phyloP scores from a whole-genome alignment of 495 filamentous ascomycete genomes.

The Cudoniella acicularis region DNA sequence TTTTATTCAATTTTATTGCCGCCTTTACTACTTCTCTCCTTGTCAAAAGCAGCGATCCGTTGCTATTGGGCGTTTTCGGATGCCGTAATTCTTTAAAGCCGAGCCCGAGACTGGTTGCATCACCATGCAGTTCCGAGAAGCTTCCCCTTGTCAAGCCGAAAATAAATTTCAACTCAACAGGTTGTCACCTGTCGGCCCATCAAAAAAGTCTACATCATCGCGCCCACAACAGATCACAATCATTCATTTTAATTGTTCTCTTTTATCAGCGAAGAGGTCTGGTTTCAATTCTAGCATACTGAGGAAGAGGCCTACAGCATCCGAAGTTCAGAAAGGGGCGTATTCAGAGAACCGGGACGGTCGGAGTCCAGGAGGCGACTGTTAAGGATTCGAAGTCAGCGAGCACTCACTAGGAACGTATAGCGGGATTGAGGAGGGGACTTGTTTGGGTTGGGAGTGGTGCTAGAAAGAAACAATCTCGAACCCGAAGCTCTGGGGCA shows the following conservation, averaged over 20 bases:
- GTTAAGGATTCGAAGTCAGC: no score
- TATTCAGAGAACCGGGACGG: not conserved
- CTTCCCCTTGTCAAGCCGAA: conserved; percentile 8
- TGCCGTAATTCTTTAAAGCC: not conserved
- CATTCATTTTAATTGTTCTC: not conserved
- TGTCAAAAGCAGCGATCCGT: not conserved
- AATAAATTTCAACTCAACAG: conserved; percentile 5
- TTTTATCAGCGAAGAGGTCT: not conserved
- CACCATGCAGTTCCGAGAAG: conserved; percentile 11
- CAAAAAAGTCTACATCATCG: not conserved
- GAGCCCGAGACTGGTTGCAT: conserved; percentile 6
- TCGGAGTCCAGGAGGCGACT: no score
- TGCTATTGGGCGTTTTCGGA: not conserved
- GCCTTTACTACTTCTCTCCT: no score
- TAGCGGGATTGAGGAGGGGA: no score
- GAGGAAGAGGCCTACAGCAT: no score
- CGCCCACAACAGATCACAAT: not conserved
- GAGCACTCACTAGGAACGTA: no score
- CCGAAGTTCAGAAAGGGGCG: not conserved
- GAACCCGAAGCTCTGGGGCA: no score
- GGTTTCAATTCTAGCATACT: no score
- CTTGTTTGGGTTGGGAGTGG: no score
- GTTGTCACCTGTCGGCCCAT: conserved; percentile 2
- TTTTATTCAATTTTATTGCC: no score
- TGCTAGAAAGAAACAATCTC: no score